Evolutionary conservation across 805 yeast genomes (phyloP), one percentile per base, ranked within the genome.

Genomic region (Ogataea siamensis): DNA sequence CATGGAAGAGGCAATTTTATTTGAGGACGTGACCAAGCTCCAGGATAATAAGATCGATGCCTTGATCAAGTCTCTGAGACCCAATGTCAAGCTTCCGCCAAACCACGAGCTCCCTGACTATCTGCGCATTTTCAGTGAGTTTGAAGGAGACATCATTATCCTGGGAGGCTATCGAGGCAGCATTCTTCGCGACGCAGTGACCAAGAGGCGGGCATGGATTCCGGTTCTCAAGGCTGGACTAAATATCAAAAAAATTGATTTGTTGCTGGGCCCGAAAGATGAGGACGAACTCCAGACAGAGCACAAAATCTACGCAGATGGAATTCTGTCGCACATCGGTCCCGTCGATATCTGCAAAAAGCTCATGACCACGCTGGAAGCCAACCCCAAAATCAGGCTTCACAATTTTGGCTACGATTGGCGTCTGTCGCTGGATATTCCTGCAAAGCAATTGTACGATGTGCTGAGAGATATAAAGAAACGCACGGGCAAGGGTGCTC

Each of bases 141-240:
- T 87, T 1, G 80, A 78, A 15, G 96, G 96, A 4, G 88, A 88
- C 53, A 70, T 89, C 2, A 75, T 89, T 2, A 67, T 89, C 2
- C 42, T 89, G 59, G 96, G 96, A 5, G 97, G 97, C 0, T 89
- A 84, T 60, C 68, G 97, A 51, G 97, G 97, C 2, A 77, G 87
- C 30, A 74, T 83, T 5, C 62, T 89, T 36, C 59, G 91, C 29
- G 93, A 86, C 52, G 54, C 75, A 1, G 64, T 64, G 9, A 81
- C 95, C 0, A 61, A 68, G 10, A 75, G 80, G 43, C 66, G 91
- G 36, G 74, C 84, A 1, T 89, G 97, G 97, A 76, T 88, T 27
- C 96, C 97, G 0, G 58, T 72, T 16, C 55, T 83, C 5, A 83
- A 84, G 51, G 96, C 91, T 0, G 95, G 96, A 0, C 70, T 89